Percentiles rank a stretch among this genome's conserved stretches.
These are phyloP conservation scores for Dictyostelium brefeldianum DNA, from an alignment of 78 protist genomes.

Conservation along the genomic window DNA sequence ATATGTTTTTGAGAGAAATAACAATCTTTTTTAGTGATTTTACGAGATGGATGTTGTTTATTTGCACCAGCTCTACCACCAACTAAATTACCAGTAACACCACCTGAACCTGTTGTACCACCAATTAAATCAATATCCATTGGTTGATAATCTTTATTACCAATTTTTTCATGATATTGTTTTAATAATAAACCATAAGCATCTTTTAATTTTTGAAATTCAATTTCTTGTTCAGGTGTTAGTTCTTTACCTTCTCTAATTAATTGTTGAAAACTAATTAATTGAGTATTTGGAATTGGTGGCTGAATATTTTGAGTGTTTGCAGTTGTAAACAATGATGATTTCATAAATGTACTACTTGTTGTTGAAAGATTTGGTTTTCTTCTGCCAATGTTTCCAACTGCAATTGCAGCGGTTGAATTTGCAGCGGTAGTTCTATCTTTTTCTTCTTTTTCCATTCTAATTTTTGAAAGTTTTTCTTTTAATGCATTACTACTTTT, in stretches of 20 bases:
- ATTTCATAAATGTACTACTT: neutral
- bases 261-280: neutral
- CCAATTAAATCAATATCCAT: neutral
- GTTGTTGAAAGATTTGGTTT: neutral
- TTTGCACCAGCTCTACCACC: slow-evolving; percentile 1
- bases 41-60: slow-evolving; percentile 15
- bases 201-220: neutral
- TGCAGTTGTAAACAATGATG: neutral
- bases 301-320: slow-evolving; percentile 1
- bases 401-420: slow-evolving; percentile 34
- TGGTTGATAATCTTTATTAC: slow-evolving; percentile 17
- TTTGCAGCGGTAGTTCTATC: slow-evolving; percentile 13
- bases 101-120: neutral
- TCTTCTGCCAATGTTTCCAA: slow-evolving; percentile 37
- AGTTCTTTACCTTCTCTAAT: slow-evolving; percentile 55
- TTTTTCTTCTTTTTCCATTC: slow-evolving; percentile 30
- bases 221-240: slow-evolving; percentile 45
- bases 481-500: neutral
- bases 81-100: neutral
- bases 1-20: slow-evolving; percentile 37
- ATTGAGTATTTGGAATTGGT: slow-evolving; percentile 15
- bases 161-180: slow-evolving; percentile 15
- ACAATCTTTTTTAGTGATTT: slow-evolving; percentile 54
- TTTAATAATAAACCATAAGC: neutral
- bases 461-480: neutral